Evolutionary conservation across 2,329 filamentous ascomycete genomes (phyloP), one percentile per base, ranked within the genome.

Genomic region (Cytospora piceicola): DNA sequence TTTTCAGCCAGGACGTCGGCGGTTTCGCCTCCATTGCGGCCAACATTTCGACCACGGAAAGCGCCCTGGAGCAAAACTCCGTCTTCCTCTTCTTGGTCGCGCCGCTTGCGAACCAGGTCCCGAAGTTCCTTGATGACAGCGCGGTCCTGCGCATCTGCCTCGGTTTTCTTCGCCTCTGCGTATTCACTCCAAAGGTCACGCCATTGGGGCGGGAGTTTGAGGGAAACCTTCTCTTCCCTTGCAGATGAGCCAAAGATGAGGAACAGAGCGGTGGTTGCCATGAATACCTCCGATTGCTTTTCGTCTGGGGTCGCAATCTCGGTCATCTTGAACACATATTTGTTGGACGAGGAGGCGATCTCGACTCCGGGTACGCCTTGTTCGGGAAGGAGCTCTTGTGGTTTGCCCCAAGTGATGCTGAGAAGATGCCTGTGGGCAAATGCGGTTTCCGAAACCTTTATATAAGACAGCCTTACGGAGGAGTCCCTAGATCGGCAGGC

Each of bases 121-220:
- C 91, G 89, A 61, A 97, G 79, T 22, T 85, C 82, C 65, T 87
- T 89, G 52, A 97, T 81, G 0, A 83, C 83, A 6, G 81, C 79
- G 67, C 93, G 89, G 73, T 97, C 93, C 36, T 82, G 78, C 29
- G 88, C 81, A 73, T 96, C 91, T 5, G 87, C 79, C 61, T 90
- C 83, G 53, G 84, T 85, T 75, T 93, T 94, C 72, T 89, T 91
- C 24, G 83, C 78, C 59, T 89, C 87, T 0, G 88, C 82, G 66
- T 97, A 85, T 73, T 98, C 93, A 12, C 85, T 83, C 88, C 94
- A 97, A 1, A 97, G 80, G 70, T 96, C 91, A 74, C 92, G 88
- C 91, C 93, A 99, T 2, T 86, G 83, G 0, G 89, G 82, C 4
- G 94, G 92, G 20, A 99, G 81, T 59, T 91, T 86, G 68, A 96